Conservation (phyloP, 2,329 filamentous ascomycete species). For the Aspergillus udagawae region DNA sequence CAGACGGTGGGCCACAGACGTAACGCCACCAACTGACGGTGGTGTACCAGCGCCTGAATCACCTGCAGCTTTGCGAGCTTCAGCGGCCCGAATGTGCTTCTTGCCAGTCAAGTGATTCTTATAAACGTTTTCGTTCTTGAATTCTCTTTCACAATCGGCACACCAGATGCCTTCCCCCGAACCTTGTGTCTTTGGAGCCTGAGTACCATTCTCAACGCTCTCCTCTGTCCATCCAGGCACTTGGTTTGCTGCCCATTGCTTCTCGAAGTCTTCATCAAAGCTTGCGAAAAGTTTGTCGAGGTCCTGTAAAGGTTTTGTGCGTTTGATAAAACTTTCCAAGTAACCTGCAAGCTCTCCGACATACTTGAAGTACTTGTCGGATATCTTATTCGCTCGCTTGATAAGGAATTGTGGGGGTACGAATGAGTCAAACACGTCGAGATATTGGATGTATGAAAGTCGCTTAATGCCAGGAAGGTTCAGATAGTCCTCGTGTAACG, state of each 20-base stretch:
- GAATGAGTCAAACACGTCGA: constrained; percentile 88
- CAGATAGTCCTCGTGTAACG: constrained; percentile 79
- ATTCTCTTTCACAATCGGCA: constrained; percentile 86
- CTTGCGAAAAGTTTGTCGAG: constrained; percentile 69
- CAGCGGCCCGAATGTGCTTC: constrained; percentile 84
- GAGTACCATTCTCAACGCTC: constrained; percentile 34
- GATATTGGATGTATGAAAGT: constrained; percentile 84
- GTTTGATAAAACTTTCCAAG: constrained; percentile 80
- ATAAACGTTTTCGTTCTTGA: constrained; percentile 93
- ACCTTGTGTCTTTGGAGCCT: constrained; percentile 49
- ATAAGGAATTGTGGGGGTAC: constrained; percentile 67
- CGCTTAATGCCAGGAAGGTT: constrained; percentile 86
- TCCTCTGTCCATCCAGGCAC: constrained; percentile 74
- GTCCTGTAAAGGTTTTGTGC: constrained; percentile 81
- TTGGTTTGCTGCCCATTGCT: constrained; percentile 74
- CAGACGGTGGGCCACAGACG: constrained; percentile 47
- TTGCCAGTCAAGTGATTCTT: constrained; percentile 83
- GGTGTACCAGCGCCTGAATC: constrained; percentile 35
- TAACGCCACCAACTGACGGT: constrained; percentile 13
- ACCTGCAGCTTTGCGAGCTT: constrained; percentile 51
- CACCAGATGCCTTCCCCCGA: constrained; percentile 76
- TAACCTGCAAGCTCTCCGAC: constrained; percentile 76
- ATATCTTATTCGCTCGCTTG: constrained; percentile 79
- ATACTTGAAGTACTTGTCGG: constrained; percentile 89
- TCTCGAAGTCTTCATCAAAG: constrained; percentile 81